Base-by-base conservation (phyloP, 2,329 filamentous ascomycete species). In the Colletotrichum tropicale region DNA sequence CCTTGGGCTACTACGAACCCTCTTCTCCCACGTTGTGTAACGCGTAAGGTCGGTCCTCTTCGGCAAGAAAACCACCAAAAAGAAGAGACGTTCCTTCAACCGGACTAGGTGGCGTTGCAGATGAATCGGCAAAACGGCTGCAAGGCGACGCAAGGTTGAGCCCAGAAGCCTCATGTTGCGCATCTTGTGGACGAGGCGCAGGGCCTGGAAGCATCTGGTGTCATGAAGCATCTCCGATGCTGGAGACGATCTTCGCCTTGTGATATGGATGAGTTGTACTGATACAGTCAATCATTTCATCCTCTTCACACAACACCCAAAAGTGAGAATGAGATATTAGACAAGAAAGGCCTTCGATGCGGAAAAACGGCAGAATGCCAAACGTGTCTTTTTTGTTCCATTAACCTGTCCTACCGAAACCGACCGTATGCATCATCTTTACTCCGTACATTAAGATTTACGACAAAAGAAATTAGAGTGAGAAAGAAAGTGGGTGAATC, bases 351-450 rank as follows among this genome's bases (percentile, higher is more conserved):
- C 48, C 28, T 26, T n/a, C 28, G 18, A 18, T 24, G 64, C 60
- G 64, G 64, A 21, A 15, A 66, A 66, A 68, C 61, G 34, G 61
- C 32, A 62, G 28, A 62, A 67, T 52, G 65, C 43, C 65, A 70
- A n/a, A 62, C 30, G 28, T 70, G 55, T 72, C 34, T 74, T 75
- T 76, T 66, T 52, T 65, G 74, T 70, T 65, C 70, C 71, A 74
- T 76, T 66, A 71, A 70, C 66, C 71, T 71, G 66, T 58, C 71
- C 61, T 70, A 76, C 74, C 74, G 70, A 74, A 64, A 70, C 71
- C 74, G 71, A 76, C 74, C 74, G 70, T 74, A 74, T 74, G 74
- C 74, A 76, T 76, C 71, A 66, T 76, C 70, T 74, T 66, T 75
- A 76, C 74, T 76, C 74, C 71, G 38, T 76, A 64, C 74, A 70